Base-by-base conservation (phyloP, 352 stramenopile species). In the Thalassiosira ordinaria region DNA sequence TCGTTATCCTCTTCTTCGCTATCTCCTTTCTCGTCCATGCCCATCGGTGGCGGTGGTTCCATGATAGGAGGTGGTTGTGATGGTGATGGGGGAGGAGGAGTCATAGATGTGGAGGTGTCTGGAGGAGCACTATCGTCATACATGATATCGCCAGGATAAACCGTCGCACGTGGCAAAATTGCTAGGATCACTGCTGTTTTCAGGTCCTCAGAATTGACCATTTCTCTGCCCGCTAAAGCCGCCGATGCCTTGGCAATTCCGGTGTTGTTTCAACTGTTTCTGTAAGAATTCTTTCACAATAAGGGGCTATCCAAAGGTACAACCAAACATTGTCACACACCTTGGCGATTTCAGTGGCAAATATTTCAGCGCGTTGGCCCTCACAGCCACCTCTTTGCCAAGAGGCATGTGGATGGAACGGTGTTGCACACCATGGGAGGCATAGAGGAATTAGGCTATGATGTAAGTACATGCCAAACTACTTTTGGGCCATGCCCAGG, bases 301-400 rank as follows among this genome's bases (percentile, higher is more conserved):
- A n/a, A n/a, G n/a, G n/a, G n/a, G n/a, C n/a, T n/a, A n/a, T n/a
- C n/a, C n/a, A n/a, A n/a, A n/a, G n/a, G n/a, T n/a, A n/a, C n/a
- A n/a, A n/a, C n/a, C n/a, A n/a, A n/a, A n/a, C n/a, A n/a, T n/a
- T n/a, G n/a, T n/a, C n/a, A n/a, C n/a, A 87, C 41, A 86, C 84
- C 52, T 80, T 82, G 9, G 86, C 85, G 13, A 92, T 86, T 69
- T 91, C 64, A 14, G 84, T 82, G 1, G 88, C 89, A 82, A 92
- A 92, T 57, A 94, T 92, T 62, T 94, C 89, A 18, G 86, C 89
- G 46, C 89, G 60, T 27, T 94, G 89, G n/a, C 89, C 89, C 73
- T 93, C 81, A 63, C 86, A 92, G 14, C 80, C 86, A 46, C 80
- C 86, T n/a, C n/a, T n/a, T n/a, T n/a, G n/a, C n/a, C n/a, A n/a